A percentile compares a stretch with the other conserved stretches of the same genome.
Evolutionary conservation across 106 monocot species (phyloP).

Genomic region (Iris macrosiphon): DNA sequence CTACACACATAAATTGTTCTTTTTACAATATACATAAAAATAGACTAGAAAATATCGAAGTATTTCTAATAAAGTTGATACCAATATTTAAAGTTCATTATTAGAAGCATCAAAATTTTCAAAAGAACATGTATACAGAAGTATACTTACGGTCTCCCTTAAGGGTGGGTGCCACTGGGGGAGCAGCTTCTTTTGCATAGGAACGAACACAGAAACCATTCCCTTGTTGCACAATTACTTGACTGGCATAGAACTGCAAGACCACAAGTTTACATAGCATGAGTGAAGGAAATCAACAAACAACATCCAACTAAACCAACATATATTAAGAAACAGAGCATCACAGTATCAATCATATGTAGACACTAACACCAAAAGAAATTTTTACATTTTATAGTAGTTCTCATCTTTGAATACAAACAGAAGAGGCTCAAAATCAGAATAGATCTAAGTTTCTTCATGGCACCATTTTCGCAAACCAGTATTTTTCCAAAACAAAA

Average conservation of each 20-base stretch:
- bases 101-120: neutral
- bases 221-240: slow-evolving; percentile 38
- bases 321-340: neutral
- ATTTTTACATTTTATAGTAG: neutral
- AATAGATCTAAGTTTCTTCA: too few relatives aligned
- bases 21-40: neutral
- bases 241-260: slow-evolving; percentile 58
- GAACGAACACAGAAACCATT: slow-evolving; percentile 30
- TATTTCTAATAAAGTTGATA: neutral
- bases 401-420: neutral
- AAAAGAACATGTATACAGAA: neutral
- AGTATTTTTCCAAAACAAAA: too few relatives aligned
- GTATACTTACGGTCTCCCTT: slow-evolving; percentile 75
- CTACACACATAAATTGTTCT: neutral
- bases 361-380: neutral
- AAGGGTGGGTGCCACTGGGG: slow-evolving; percentile 29
- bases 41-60: neutral
- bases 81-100: neutral
- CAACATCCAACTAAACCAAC: neutral
- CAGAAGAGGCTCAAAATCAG: too few relatives aligned
- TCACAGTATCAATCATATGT: neutral
- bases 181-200: slow-evolving; percentile 72
- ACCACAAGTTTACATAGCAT: neutral
- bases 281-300: neutral
- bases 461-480: too few relatives aligned